Evolutionary conservation across 1,284 basidiomycete species (phyloP).

Genomic region (Ceratobasidium sp.): DNA sequence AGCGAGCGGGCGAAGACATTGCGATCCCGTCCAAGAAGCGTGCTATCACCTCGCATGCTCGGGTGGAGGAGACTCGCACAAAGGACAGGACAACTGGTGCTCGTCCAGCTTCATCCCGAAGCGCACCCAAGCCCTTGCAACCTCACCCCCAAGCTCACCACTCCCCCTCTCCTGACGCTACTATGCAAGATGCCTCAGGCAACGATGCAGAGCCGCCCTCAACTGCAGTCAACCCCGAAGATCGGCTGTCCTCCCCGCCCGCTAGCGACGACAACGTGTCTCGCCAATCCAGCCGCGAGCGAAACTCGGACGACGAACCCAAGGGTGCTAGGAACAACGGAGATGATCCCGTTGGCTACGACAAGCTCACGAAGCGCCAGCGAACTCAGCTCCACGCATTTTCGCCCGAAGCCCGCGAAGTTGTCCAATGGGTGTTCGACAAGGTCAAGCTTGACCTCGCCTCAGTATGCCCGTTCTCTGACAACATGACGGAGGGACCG

Average conservation of each 20-base stretch:
- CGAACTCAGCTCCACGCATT: neutral
- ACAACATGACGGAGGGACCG: neutral
- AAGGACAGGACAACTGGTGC: neutral
- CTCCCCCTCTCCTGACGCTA: neutral
- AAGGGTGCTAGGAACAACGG: too few relatives aligned
- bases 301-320: neutral
- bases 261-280: neutral
- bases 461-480: neutral
- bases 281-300: neutral
- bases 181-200: neutral
- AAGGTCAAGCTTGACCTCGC: neutral
- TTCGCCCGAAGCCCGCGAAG: neutral
- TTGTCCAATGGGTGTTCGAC: neutral
- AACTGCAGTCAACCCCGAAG: too few relatives aligned
- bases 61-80: too few relatives aligned
- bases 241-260: too few relatives aligned
- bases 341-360: too few relatives aligned
- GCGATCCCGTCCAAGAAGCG: too few relatives aligned
- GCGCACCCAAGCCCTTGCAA: neutral
- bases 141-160: neutral
- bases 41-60: too few relatives aligned
- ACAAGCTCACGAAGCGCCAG: neutral
- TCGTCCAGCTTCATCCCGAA: too few relatives aligned
- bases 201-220: too few relatives aligned
- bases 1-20: too few relatives aligned